Base-by-base conservation (phyloP, 1,139 yeast genomes). In the Kodamaea sp. region DNA sequence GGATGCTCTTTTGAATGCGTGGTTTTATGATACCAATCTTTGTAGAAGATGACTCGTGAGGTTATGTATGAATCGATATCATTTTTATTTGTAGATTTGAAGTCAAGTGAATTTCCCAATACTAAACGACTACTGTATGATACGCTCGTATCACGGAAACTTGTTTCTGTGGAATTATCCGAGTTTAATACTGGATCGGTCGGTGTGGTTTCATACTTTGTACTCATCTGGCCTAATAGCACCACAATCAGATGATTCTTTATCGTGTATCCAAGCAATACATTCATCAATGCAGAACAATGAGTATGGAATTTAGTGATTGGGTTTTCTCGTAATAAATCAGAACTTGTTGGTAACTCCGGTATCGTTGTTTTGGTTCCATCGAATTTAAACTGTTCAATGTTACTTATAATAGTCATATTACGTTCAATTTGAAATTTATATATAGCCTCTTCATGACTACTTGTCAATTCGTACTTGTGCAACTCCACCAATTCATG, bases 401-500 rank as follows among this genome's bases (percentile, higher is more conserved):
- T 39, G 36, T 58, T 58, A 4, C 44, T 42, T 2, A 65, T 34
- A 10, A 61, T 44, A 1, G 46, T 47, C 6, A 51, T 34, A 39
- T 67, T 60, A 30, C 59, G 52, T 20, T 52, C 59, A 9, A 65
- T 50, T 40, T 67, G 72, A 41, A 56, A 58, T 39, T 62, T 60
- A n/a, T 68, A 51, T 7, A 70, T 46, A 2, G 55, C 41, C 36
- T 67, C 70, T 47, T 70, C 73, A 42, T 69, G 62, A 3, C 58
- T 44, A 1, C 66, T 55, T 1, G 65, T 54, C 9, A 69, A 41
- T 41, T 70, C 70, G 23, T 63, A 48, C 36, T 58, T 58, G 47
- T 70, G 70, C 24, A 60, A 44, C 34, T 70, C 74, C 7, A 67
- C 37, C 10, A 64, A 36, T 32, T 68, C 70, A 47, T 69, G 73